These are phyloP conservation scores for Lentinula edodes DNA, from an alignment of 768 basidiomycete species.

Conservation along the genomic window DNA sequence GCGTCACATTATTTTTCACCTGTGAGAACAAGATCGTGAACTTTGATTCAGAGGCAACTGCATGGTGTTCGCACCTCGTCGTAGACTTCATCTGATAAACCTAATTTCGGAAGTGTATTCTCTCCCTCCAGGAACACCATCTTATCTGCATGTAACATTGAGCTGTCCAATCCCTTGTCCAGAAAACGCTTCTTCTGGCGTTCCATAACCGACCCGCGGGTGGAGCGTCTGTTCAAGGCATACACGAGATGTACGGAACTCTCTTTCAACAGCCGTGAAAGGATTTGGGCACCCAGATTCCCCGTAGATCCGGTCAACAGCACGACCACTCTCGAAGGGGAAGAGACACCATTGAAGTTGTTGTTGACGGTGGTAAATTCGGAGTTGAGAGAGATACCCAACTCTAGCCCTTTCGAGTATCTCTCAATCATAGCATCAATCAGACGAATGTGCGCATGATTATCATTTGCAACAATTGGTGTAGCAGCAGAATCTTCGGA, in stretches of 20 bases:
- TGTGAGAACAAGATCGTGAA: neutral
- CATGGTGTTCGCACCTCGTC: constrained; percentile 14
- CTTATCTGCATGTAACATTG: constrained; percentile 23
- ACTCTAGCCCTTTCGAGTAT: constrained; percentile 18
- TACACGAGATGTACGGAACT: constrained; percentile 14
- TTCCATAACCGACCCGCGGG: neutral
- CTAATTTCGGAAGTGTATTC: constrained; percentile 14
- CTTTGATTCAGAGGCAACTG: constrained; percentile 11
- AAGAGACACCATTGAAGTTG: neutral
- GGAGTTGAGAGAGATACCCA: neutral
- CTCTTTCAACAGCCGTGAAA: constrained; percentile 20
- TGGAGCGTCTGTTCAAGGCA: constrained; percentile 10
- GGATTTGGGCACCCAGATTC: constrained; percentile 31
- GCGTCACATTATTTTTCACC: constrained; percentile 24
- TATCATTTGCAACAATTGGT: neutral
- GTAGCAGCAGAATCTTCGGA: neutral
- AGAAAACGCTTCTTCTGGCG: constrained; percentile 20
- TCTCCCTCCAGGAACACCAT: constrained; percentile 30
- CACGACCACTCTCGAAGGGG: constrained; percentile 14
- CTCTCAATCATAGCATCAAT: constrained; percentile 36
- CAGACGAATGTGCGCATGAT: constrained; percentile 8
- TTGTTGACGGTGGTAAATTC: neutral
- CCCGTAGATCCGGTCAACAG: constrained; percentile 37
- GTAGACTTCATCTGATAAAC: constrained; percentile 14
- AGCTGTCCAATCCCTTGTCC: constrained; percentile 23